A percentile compares a stretch with the other conserved stretches of the same genome.
Conservation (phyloP, 2,329 filamentous ascomycete species). For the Penicillium sp. region DNA sequence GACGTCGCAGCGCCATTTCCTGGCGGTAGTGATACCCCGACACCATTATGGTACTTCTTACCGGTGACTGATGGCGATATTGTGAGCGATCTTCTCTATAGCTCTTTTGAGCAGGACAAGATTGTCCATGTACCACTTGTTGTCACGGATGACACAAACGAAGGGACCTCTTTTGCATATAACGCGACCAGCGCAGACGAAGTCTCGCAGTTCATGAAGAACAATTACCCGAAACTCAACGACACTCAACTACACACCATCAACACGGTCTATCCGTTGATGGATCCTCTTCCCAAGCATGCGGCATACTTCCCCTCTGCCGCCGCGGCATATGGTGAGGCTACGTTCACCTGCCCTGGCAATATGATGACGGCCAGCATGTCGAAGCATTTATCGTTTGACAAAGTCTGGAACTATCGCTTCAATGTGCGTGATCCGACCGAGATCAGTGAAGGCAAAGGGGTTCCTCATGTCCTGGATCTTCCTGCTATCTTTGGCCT, state of each 20-base stretch:
- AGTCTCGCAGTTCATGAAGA: constrained; percentile 58
- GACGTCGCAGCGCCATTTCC: constrained; percentile 50
- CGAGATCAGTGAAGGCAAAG: constrained; percentile 40
- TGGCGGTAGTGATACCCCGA: constrained; percentile 32
- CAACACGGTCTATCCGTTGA: constrained; percentile 57
- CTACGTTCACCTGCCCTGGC: constrained; percentile 55
- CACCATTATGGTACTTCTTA: constrained; percentile 58
- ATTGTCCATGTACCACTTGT: constrained; percentile 61
- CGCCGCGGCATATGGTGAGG: constrained; percentile 47
- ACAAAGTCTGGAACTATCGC: constrained; percentile 52
- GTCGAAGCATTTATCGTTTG: constrained; percentile 27
- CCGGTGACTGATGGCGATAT: constrained; percentile 61
- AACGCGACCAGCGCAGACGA: constrained; percentile 51
- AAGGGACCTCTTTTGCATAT: constrained; percentile 50
- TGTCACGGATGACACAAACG: constrained; percentile 52
- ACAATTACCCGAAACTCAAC: constrained; percentile 61
- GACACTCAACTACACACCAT: constrained; percentile 53
- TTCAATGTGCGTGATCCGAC: constrained; percentile 51
- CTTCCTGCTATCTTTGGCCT: constrained; percentile 33
- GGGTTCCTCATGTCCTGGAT: constrained; percentile 44
- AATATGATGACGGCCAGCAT: constrained; percentile 45
- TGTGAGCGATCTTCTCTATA: constrained; percentile 56
- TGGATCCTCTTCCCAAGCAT: constrained; percentile 34
- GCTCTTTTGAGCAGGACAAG: constrained; percentile 51
- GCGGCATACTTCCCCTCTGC: constrained; percentile 45